Percentiles rank a stretch among this genome's conserved stretches.
These are phyloP conservation scores for Spizellomyces sp. DNA, from an alignment of 192 early-diverging fungal genomes.

Conservation along the genomic window DNA sequence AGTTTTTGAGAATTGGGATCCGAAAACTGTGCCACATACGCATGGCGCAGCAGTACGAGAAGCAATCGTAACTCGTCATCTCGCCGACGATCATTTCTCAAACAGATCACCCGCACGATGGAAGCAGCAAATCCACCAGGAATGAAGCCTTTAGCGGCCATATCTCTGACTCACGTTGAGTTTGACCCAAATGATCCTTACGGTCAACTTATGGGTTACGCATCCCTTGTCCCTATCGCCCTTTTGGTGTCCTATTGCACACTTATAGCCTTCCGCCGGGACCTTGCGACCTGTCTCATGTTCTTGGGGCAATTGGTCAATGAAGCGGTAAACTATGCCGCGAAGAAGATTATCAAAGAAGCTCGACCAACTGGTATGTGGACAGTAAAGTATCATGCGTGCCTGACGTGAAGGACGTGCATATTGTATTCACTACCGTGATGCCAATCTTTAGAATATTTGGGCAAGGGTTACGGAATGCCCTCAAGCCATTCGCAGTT, in stretches of 20 bases:
- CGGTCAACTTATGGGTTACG: conserved; percentile 58
- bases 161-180: conserved; percentile 74
- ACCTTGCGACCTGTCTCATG: conserved; percentile 60
- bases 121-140: conserved; percentile 13
- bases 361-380: conserved; percentile 65
- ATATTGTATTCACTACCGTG: background rate
- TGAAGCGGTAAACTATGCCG: conserved; percentile 62
- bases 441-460: conserved; percentile 50
- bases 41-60: too few relatives aligned
- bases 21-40: too few relatives aligned
- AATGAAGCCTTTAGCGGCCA: conserved; percentile 38
- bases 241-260: conserved; percentile 72
- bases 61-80: too few relatives aligned
- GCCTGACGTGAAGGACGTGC: background rate
- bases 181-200: conserved; percentile 61
- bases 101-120: background rate
- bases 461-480: conserved; percentile 82
- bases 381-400: too few relatives aligned
- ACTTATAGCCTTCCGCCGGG: conserved; percentile 60
- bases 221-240: conserved; percentile 62
- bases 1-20: too few relatives aligned
- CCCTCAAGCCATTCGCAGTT: conserved; percentile 83
- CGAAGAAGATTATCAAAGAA: conserved; percentile 65
- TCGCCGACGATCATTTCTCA: background rate
- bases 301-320: conserved; percentile 71